Conservation (phyloP, 2,329 filamentous ascomycete genomes). For the Teratosphaeria pseudoeucalypti region DNA sequence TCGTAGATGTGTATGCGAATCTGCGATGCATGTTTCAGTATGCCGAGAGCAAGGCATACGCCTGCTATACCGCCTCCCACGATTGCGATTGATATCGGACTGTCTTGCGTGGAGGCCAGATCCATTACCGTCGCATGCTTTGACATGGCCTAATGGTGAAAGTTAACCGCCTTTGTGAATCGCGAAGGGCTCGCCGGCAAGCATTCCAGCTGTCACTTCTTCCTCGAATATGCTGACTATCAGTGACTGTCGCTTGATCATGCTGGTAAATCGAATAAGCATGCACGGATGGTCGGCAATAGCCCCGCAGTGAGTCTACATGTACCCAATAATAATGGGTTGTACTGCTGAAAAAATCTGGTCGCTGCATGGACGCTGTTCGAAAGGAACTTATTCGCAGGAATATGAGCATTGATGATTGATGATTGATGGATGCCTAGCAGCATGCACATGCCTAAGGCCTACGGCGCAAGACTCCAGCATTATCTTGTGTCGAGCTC, state of each 20-base stretch:
- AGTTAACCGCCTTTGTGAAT: background rate
- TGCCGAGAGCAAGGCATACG: conserved; percentile 43
- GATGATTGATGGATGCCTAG: no score
- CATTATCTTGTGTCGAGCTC: no score
- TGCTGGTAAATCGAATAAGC: no score
- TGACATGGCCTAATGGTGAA: background rate
- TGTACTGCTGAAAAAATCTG: no score
- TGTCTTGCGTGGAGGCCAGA: background rate
- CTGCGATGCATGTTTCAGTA: conserved; percentile 27
- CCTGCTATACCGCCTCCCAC: conserved; percentile 51
- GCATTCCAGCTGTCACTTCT: background rate
- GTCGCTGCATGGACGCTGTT: no score
- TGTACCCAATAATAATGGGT: no score
- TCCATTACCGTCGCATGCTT: background rate
- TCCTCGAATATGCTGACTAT: background rate
- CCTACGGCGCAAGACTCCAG: no score
- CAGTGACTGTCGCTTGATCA: background rate
- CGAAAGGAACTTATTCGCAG: no score
- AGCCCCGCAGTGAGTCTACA: no score
- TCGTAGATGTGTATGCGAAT: conserved; percentile 47
- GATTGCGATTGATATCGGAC: conserved; percentile 19
- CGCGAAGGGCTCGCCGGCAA: background rate
- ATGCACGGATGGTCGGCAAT: no score
- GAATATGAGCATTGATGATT: no score
- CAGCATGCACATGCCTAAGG: no score